Percentiles rank a stretch among this genome's conserved stretches.
Evolutionary conservation across 73 alveolate species (phyloP).

Genomic region (Stentor roeselii): DNA sequence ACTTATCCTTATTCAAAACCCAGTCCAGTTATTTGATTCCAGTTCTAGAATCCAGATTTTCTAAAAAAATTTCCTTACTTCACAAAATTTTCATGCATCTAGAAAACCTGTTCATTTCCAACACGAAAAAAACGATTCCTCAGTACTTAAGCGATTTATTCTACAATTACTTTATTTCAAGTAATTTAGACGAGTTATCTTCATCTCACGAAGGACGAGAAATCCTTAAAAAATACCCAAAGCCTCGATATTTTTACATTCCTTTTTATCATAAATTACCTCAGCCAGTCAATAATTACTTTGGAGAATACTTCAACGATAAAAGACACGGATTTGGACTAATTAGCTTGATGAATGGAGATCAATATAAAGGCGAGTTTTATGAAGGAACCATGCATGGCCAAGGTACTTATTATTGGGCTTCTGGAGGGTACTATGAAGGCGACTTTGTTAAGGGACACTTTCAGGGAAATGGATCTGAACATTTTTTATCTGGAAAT

Average conservation of each 20-base stretch:
- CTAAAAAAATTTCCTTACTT: too few species aligned
- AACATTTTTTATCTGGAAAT: background rate
- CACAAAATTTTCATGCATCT: background rate
- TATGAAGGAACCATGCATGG: constrained; percentile 15
- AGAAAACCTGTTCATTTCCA: background rate
- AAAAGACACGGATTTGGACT: constrained; percentile 10
- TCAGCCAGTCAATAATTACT: background rate
- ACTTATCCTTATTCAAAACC: background rate
- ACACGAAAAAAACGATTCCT: background rate
- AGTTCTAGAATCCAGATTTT: background rate
- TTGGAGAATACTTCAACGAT: background rate
- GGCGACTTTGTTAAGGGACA: background rate
- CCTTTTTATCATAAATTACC: background rate
- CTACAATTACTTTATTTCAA: background rate
- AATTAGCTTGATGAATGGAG: background rate
- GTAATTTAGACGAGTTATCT: background rate
- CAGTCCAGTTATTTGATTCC: background rate
- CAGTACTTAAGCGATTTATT: background rate
- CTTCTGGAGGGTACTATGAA: background rate
- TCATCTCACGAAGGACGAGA: background rate
- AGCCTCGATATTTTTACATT: background rate
- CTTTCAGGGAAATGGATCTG: background rate
- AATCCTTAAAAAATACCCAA: background rate
- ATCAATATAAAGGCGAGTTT: background rate
- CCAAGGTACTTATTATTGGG: background rate